Evolutionary conservation across 2,329 filamentous ascomycete species (phyloP).

Genomic region (Monosporascus sp.): DNA sequence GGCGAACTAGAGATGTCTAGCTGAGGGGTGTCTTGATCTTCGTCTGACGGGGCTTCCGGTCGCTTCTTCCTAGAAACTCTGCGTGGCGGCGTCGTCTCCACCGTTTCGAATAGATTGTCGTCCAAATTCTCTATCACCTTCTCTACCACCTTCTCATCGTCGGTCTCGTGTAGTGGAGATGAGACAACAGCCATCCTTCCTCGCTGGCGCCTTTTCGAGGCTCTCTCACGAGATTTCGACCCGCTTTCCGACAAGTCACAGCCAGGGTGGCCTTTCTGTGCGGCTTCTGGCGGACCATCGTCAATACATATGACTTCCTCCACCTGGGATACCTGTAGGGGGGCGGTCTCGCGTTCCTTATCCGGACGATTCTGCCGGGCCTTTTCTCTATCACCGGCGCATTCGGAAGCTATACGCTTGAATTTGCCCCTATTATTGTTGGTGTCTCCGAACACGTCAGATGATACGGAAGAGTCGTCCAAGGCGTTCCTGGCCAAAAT

Average conservation of each 20-base stretch:
- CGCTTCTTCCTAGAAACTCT: neutral
- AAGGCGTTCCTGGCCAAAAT: neutral
- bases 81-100: neutral
- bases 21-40: neutral
- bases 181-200: neutral
- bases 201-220: neutral
- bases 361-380: neutral
- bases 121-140: neutral
- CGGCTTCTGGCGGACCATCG: too few species aligned
- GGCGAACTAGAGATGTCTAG: neutral
- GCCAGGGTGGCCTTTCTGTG: neutral
- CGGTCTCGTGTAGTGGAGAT: neutral
- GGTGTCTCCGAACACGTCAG: neutral
- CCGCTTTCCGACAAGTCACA: neutral
- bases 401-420: neutral
- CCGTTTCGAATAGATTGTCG: constrained; percentile 1
- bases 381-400: neutral
- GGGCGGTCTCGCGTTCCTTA: neutral
- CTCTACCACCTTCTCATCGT: neutral
- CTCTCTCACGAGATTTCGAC: neutral
- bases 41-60: neutral
- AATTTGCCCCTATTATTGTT: neutral
- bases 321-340: neutral
- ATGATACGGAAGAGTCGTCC: neutral
- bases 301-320: neutral